These are phyloP conservation scores for Coemansia sp. DNA, from an alignment of 192 early-diverging fungal genomes.

Conservation along the genomic window DNA sequence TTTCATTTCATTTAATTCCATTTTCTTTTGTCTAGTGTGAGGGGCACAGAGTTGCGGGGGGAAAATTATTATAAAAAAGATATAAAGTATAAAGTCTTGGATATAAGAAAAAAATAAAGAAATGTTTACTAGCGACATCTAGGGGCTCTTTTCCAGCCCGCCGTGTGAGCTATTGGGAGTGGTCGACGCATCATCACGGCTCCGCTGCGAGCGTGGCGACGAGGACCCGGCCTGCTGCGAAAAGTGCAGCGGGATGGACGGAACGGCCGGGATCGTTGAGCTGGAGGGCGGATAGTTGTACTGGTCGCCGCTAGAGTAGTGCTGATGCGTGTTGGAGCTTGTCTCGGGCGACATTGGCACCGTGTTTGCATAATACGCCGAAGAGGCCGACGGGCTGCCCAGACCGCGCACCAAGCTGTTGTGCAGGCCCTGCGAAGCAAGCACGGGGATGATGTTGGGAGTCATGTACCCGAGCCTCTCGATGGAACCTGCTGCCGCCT, in stretches of 20 bases:
- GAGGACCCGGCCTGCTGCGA: constrained; percentile 3
- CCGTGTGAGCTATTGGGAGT: neutral
- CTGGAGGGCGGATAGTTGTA: too few species aligned
- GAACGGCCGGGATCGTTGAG: constrained; percentile 12
- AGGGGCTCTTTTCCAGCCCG: constrained; percentile 16
- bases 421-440: constrained; percentile 34
- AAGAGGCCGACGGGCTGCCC: neutral
- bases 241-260: constrained; percentile 23
- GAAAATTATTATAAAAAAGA: too few species aligned
- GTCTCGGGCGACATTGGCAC: constrained; percentile 13
- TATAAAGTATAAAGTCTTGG: too few species aligned
- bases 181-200: constrained; percentile 5
- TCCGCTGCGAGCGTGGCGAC: constrained; percentile 16
- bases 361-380: neutral
- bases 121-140: neutral
- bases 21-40: neutral
- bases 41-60: neutral
- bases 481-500: constrained; percentile 36
- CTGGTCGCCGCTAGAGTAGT: too few species aligned
- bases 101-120: neutral
- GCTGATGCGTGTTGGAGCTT: neutral
- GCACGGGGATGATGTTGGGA: constrained; percentile 41
- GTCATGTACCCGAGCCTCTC: constrained; percentile 53
- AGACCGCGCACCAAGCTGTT: constrained; percentile 7
- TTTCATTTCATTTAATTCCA: too few species aligned